These are phyloP conservation scores for Pterulicium gracile DNA, from an alignment of 1,284 basidiomycete species.

Conservation along the genomic window DNA sequence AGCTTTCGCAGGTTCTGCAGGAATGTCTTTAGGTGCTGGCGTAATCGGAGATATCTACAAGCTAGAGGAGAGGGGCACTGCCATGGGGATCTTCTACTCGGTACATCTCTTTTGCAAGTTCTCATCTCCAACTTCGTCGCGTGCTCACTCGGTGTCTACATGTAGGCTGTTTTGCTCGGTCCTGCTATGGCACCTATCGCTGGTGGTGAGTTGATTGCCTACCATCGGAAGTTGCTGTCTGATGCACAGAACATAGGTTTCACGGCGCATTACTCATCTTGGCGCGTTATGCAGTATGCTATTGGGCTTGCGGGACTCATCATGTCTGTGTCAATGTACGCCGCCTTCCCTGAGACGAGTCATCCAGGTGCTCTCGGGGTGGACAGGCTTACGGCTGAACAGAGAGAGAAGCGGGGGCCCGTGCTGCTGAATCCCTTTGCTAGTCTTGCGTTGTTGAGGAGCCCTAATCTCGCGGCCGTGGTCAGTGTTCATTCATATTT, in stretches of 20 bases:
- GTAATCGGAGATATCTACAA: background rate
- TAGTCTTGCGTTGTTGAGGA: background rate
- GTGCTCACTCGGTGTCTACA: too few species aligned
- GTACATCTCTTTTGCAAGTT: too few species aligned
- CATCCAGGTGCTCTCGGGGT: background rate
- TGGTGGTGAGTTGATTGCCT: too few species aligned
- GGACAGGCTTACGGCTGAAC: background rate
- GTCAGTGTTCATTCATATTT: too few species aligned
- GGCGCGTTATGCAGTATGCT: background rate
- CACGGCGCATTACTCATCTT: background rate
- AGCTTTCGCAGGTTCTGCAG: background rate
- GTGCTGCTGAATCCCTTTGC: background rate
- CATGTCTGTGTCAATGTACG: background rate
- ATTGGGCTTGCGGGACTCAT: background rate
- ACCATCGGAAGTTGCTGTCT: background rate
- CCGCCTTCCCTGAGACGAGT: background rate
- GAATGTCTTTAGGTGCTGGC: background rate
- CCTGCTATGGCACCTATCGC: background rate
- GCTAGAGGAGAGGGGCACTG: background rate
- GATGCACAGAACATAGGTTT: background rate
- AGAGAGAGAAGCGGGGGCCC: background rate
- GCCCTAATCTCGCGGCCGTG: background rate
- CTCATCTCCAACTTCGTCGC: too few species aligned
- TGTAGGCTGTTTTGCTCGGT: slow-evolving; percentile 20
- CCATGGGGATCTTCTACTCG: background rate